Base-by-base conservation (phyloP, 2,329 filamentous ascomycete genomes). In the Juglanconis sp. region DNA sequence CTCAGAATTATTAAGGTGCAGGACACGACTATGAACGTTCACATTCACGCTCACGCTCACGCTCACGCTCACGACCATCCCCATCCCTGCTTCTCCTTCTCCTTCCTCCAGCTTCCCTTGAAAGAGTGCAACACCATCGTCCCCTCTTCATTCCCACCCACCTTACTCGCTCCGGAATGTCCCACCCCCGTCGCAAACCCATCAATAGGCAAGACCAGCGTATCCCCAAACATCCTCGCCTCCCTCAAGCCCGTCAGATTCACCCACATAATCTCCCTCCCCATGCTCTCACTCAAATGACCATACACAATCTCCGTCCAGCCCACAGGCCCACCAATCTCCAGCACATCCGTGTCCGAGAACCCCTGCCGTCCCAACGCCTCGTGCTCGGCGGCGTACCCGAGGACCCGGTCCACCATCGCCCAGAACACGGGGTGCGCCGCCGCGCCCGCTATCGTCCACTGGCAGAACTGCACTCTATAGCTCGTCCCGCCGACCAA, bases 391-490 rank as follows among this genome's bases (percentile, higher is more conserved):
- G 31, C 53, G 15, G 44, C 32, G 46, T 5, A 17, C 2, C 38
- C 35, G 13, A 74, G 56, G 11, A 70, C 68, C 10, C 64, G 66
- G 38, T 66, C 65, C 3, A 68, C 59, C 69, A 73, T 72, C 15
- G 61, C 65, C 61, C 53, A 60, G 55, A 74, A 67, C 1, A 72
- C 53, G 2, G 73, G 68, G 47, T 74, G 72, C 2, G 69, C 67
- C 2, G 71, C 66, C 1, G 67, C 68, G n/a, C 68, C 68, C 8
- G 70, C 70, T 38, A 74, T 68, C 13, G 72, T 72, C 72, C 72
- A 74, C 59, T 73, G 71, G 60, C 71, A 72, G 54, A 74, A 72
- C 63, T 72, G 71, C 2, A 74, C 61, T 53, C 66, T 64, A 55
- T 72, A 68, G 8, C 64, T 65, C 31, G 70, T 72, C 30, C 71